Conservation (phyloP, 768 basidiomycete species). For the Coprinopsis marcescibilis region DNA sequence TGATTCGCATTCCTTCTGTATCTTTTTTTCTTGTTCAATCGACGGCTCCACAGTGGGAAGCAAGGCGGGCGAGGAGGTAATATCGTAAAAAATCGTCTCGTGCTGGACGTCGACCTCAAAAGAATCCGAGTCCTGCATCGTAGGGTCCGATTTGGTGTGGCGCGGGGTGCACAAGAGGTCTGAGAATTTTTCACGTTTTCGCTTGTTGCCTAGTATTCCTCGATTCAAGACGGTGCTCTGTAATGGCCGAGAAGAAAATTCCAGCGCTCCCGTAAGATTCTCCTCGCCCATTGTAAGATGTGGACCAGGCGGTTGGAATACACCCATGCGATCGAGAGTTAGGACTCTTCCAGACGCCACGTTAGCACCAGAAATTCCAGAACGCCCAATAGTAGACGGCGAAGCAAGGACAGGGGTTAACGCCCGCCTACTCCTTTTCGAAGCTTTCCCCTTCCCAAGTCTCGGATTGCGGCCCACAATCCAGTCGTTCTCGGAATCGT, state of each 20-base stretch:
- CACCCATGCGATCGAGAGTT: no score
- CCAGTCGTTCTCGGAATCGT: slow-evolving; percentile 15
- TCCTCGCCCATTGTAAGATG: no score
- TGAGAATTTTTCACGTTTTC: slow-evolving; percentile 24
- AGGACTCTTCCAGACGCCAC: no score
- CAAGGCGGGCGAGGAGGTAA: background rate
- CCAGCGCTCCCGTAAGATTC: slow-evolving; percentile 1
- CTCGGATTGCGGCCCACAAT: slow-evolving; percentile 8
- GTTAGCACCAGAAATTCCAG: no score
- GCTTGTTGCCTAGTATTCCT: slow-evolving; percentile 11
- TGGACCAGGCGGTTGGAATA: no score
- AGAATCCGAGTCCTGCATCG: slow-evolving; percentile 37
- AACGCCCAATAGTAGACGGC: background rate
- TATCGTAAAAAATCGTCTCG: slow-evolving; percentile 26
- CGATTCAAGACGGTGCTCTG: slow-evolving; percentile 7
- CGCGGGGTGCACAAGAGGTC: slow-evolving; percentile 34
- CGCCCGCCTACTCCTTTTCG: background rate
- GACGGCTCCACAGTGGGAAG: background rate
- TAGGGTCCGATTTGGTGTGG: slow-evolving; percentile 37
- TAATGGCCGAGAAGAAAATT: slow-evolving; percentile 3
- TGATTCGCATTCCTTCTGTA: background rate
- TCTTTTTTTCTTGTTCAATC: background rate
- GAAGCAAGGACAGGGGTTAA: background rate
- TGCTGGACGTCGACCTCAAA: slow-evolving; percentile 37
- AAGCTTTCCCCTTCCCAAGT: background rate